Percentiles rank a stretch among this genome's conserved stretches.
These are phyloP conservation scores for Calonectria pteridis DNA, from an alignment of 2,329 filamentous ascomycete genomes.

Conservation along the genomic window DNA sequence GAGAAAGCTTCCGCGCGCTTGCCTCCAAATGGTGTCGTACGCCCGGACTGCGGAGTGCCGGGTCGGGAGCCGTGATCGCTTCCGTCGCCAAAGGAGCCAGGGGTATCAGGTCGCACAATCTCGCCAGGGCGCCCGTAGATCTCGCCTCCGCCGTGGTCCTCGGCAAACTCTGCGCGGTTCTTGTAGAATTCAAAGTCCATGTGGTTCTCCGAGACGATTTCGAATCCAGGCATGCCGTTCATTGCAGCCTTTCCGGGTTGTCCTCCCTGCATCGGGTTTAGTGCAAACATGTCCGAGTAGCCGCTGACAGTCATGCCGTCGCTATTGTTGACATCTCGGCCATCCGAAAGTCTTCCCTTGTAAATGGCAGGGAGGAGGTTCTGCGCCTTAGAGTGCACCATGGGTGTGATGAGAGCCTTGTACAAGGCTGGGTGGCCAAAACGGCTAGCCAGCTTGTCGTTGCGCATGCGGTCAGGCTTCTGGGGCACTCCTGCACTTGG, in stretches of 20 bases:
- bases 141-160: conserved; percentile 85
- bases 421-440: conserved; percentile 95
- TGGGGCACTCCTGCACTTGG: conserved; percentile 45
- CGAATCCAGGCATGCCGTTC: conserved; percentile 77
- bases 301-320: conserved; percentile 72
- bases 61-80: conserved; percentile 62
- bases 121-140: conserved; percentile 73
- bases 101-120: conserved; percentile 71
- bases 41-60: conserved; percentile 58
- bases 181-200: conserved; percentile 95
- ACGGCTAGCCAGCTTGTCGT: conserved; percentile 78
- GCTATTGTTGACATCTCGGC: conserved; percentile 69
- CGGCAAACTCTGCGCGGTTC: conserved; percentile 87
- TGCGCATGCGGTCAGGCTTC: conserved; percentile 68
- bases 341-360: conserved; percentile 80
- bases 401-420: conserved; percentile 89
- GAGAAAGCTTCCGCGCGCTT: conserved; percentile 48
- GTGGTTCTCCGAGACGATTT: conserved; percentile 87
- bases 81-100: conserved; percentile 63
- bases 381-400: conserved; percentile 93
- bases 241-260: conserved; percentile 60
- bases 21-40: conserved; percentile 51
- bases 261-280: conserved; percentile 80
- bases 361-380: conserved; percentile 90
- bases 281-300: conserved; percentile 84